Evolutionary conservation across 768 basidiomycete species (phyloP).

Genomic region (Agrocybe praecox): DNA sequence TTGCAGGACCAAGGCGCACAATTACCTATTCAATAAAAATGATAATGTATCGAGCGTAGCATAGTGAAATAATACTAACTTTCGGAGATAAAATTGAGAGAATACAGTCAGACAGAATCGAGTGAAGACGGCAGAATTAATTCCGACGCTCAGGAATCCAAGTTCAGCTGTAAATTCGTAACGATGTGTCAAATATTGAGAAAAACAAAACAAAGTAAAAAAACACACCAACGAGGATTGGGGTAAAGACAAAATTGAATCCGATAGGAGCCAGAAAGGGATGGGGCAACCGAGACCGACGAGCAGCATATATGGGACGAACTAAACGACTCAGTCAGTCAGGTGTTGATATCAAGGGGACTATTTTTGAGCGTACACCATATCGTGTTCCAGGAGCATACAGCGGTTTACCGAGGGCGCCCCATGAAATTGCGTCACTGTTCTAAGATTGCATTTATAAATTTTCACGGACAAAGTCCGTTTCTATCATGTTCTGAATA

Average conservation of each 20-base stretch:
- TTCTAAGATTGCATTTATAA: conserved; percentile 46
- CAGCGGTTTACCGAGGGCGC: conserved; percentile 50
- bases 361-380: conserved; percentile 28
- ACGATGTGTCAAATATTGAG: conserved; percentile 21
- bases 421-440: conserved; percentile 56
- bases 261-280: conserved; percentile 51
- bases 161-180: conserved; percentile 22
- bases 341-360: conserved; percentile 14
- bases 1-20: conserved; percentile 47
- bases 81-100: conserved; percentile 45
- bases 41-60: neutral
- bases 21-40: conserved; percentile 21
- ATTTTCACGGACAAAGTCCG: too few species aligned
- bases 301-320: conserved; percentile 45
- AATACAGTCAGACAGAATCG: conserved; percentile 40
- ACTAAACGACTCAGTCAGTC: conserved; percentile 19
- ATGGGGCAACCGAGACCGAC: conserved; percentile 52
- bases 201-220: conserved; percentile 10
- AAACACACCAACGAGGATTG: conserved; percentile 34
- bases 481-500: too few species aligned
- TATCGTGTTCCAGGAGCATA: conserved; percentile 47
- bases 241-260: conserved; percentile 45
- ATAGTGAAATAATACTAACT: conserved; percentile 9
- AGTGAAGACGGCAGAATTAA: conserved; percentile 50
- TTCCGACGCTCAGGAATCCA: conserved; percentile 49